Conservation (phyloP, 23 red algal genomes). For the Agarophyton chilense region DNA sequence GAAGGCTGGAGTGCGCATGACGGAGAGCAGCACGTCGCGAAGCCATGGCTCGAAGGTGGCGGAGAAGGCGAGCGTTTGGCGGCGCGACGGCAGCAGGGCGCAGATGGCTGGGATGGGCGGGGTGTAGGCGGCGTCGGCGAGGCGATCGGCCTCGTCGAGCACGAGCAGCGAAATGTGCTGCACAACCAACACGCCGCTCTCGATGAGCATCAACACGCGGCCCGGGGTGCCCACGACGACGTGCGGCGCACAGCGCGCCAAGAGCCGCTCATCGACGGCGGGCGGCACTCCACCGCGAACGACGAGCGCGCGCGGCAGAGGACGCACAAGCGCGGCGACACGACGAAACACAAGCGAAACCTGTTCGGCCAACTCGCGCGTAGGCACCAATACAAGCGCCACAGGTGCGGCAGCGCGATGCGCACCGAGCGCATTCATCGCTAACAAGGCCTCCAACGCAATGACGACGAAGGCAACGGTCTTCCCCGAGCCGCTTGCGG, state of each 20-base stretch:
- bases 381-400: constrained; percentile 56
- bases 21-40: background rate
- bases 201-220: constrained; percentile 28
- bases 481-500: constrained; percentile 69
- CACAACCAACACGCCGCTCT: constrained; percentile 6
- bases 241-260: background rate
- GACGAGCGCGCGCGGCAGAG: background rate
- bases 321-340: background rate
- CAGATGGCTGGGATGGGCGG: constrained; percentile 44
- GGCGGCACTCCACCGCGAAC: constrained; percentile 51
- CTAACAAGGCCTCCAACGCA: no score
- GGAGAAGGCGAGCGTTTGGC: constrained; percentile 69
- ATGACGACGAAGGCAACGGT: constrained; percentile 64
- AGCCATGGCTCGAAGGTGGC: constrained; percentile 53
- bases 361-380: constrained; percentile 58
- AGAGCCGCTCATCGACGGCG: constrained; percentile 17
- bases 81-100: background rate
- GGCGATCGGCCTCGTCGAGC: constrained; percentile 72
- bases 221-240: constrained; percentile 76
- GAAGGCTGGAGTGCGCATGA: constrained; percentile 55
- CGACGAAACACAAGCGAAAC: constrained; percentile 12
- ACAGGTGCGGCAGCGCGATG: background rate
- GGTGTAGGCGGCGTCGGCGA: constrained; percentile 43
- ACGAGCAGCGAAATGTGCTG: constrained; percentile 51
- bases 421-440: constrained; percentile 25